Evolutionary conservation across 208 protist genomes (phyloP), one percentile per base, ranked within the genome.

Genomic region (Angomonas deanei): DNA sequence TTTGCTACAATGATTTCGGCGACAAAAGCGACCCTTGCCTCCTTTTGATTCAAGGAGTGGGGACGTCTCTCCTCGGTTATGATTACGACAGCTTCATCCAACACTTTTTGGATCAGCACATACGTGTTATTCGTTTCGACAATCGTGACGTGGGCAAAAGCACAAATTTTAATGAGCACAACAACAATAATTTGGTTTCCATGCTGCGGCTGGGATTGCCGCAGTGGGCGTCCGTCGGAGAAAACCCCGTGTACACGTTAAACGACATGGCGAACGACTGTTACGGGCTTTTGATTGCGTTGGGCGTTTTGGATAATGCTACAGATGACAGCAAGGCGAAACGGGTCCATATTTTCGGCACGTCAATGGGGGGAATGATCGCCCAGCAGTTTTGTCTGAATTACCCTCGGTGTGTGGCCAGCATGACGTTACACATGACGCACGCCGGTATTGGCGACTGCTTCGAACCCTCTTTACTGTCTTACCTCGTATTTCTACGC

Each of bases 301-400:
- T 94, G 5, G 36, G 36, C 11, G 36, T 42, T 8, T 15, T 42
- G 36, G 36, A 42, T 42, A 42, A 42, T n/a, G n/a, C n/a, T n/a
- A n/a, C n/a, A 42, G 36, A n/a, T n/a, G n/a, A n/a, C n/a, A n/a
- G n/a, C n/a, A n/a, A n/a, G n/a, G n/a, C n/a, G n/a, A n/a, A n/a
- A n/a, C n/a, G 70, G 2, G 78, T 92, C 36, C 84, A 91, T 62
- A 28, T 92, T 13, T 66, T 92, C 28, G 88, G 84, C 17, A 42
- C 68, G 36, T 85, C 75, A 33, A 91, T 94, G 79, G 88, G 88
- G 24, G 88, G 84, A 23, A 89, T 91, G 84, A 85, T 94, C 61
- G 82, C 69, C 38, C 88, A 94, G 66, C 63, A 76, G 31, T 75
- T 92, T 59, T 75, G 75, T 3, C 82, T 91, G 52, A 54, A 72